Base-by-base conservation (phyloP, 2,329 filamentous ascomycete genomes). In the Penicillium sp. region DNA sequence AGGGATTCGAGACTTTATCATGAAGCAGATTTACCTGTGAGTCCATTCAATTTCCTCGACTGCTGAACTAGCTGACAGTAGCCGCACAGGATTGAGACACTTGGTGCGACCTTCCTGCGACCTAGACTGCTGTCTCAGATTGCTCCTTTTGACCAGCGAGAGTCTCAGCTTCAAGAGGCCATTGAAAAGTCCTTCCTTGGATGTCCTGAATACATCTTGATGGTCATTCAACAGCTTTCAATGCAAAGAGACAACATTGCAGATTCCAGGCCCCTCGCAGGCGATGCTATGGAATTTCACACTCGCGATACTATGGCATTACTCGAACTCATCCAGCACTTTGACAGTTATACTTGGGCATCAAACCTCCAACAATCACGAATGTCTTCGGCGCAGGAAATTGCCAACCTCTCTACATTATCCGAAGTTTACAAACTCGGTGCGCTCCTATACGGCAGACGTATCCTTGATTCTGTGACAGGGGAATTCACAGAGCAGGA, bases 161-260 rank as follows among this genome's bases (percentile, higher is more conserved):
- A 44, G 3, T 26, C 42, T 3, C 50, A 54, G n/a, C 43, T 44
- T 3, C 47, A 58, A 36, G 64, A 68, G 42, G 52, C 50, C 1
- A 57, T 66, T 2, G 64, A 69, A 34, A 47, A 59, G 20, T 68
- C 66, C 1, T 68, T 68, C 35, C 63, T 69, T 11, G 66, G 66
- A 7, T 69, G 66, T 34, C 66, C 66, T 0, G 63, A 60, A 26
- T 65, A 64, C 37, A 49, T 69, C 1, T 42, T 68, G 3, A 57
- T 51, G 23, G 60, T 58, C 6, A 59, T 66, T 2, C 62, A 61
- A 45, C 56, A 39, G 13, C 43, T 66, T 8, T 64, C 63, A 0
- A 45, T 51, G 10, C 56, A 61, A 42, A 50, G 64, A 26, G 64
- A 66, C 46, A 46, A 46, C 20, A 50, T 63, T 4, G 40, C 47